These are phyloP conservation scores for Astrothelium macrocarpum DNA, from an alignment of 495 filamentous ascomycete species.

Conservation along the genomic window DNA sequence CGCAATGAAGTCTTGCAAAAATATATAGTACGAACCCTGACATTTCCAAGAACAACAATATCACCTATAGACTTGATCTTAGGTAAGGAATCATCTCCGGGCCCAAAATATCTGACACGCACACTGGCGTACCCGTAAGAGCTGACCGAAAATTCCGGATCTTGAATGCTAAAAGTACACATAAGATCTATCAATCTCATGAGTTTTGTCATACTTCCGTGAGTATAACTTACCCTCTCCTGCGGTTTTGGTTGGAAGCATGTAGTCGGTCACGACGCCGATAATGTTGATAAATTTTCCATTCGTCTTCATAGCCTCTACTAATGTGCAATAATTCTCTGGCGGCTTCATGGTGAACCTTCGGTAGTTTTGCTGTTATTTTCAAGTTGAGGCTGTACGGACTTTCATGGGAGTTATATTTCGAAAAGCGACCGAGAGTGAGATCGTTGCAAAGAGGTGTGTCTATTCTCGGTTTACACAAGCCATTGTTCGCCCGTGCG, in stretches of 20 bases:
- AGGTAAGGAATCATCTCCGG: constrained; percentile 14
- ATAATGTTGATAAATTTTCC: constrained; percentile 18
- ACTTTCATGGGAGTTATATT: no score
- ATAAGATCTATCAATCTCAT: constrained; percentile 12
- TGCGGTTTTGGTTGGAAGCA: constrained; percentile 33
- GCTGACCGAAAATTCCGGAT: constrained; percentile 8
- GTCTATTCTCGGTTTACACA: no score
- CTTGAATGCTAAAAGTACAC: constrained; percentile 22
- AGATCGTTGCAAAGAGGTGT: no score
- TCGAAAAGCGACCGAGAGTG: no score
- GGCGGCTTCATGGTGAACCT: neutral
- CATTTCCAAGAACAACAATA: constrained; percentile 23
- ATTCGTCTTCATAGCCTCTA: constrained; percentile 9
- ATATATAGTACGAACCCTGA: constrained; percentile 13
- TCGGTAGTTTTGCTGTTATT: neutral
- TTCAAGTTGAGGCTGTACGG: no score
- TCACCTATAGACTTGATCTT: constrained; percentile 21
- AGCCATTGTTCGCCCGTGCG: no score
- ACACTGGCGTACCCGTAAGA: constrained; percentile 12
- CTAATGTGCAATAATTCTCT: neutral
- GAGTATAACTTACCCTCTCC: constrained; percentile 35
- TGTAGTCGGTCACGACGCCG: constrained; percentile 38
- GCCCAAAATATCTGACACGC: constrained; percentile 21
- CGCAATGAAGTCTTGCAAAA: neutral
- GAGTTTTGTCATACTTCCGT: neutral